These are phyloP conservation scores for Rhodamnia rubescens DNA, from an alignment of 345 rosid species.

Conservation along the genomic window DNA sequence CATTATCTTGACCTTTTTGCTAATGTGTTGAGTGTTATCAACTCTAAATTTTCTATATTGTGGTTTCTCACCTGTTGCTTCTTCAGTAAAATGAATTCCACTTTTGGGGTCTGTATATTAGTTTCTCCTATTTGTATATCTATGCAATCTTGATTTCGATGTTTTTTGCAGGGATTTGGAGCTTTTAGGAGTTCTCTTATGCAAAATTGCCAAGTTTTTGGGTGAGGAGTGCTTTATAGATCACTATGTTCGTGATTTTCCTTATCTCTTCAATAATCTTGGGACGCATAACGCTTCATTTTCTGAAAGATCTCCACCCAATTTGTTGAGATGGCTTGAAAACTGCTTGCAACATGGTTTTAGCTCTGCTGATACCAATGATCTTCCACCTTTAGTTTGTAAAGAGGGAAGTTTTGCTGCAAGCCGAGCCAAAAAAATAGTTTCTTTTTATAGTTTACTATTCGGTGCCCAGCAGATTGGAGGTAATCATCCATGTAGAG, in stretches of 20 bases:
- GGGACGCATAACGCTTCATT: slow-evolving; percentile 19
- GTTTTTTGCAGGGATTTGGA: slow-evolving; percentile 61
- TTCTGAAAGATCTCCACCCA: slow-evolving; percentile 53
- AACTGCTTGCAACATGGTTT: slow-evolving; percentile 63
- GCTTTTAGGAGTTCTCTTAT: slow-evolving; percentile 58
- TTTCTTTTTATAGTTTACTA: slow-evolving; percentile 71
- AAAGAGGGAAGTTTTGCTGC: slow-evolving; percentile 63
- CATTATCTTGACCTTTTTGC: not conserved
- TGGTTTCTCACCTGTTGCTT: not conserved
- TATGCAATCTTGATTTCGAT: not conserved
- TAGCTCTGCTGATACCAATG: slow-evolving; percentile 31
- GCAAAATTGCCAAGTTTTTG: slow-evolving; percentile 60
- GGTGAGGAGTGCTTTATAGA: slow-evolving; percentile 67
- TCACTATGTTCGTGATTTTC: slow-evolving; percentile 90
- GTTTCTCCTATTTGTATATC: not conserved
- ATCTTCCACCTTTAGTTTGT: slow-evolving; percentile 63
- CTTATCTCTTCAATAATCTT: slow-evolving; percentile 36
- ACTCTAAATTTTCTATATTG: not conserved
- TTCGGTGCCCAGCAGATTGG: slow-evolving; percentile 65
- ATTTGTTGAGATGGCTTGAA: slow-evolving; percentile 85
- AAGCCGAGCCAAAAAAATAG: slow-evolving; percentile 74
- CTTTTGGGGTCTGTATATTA: not conserved
- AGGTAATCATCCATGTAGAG: slow-evolving; percentile 60
- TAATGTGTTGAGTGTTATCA: not conserved
- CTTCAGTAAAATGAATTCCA: not conserved